phyloP scores from a whole-genome alignment of 805 yeast genomes.

The Ogataea parapolymorpha region DNA sequence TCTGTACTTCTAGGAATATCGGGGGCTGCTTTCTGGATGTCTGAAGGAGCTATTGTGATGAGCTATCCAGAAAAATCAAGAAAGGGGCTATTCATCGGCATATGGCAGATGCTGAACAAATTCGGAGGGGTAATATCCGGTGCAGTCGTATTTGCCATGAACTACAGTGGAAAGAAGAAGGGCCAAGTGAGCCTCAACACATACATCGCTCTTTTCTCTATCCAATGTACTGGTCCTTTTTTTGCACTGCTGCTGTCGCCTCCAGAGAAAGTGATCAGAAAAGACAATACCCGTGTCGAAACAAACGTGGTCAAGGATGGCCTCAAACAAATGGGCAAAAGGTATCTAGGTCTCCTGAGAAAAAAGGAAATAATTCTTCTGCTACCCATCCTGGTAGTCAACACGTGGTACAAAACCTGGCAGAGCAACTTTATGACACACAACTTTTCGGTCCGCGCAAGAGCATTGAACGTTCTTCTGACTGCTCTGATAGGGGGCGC shows the following conservation, averaged over 20 bases:
- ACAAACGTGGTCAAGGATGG: slow-evolving; percentile 12
- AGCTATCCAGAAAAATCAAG: slow-evolving; percentile 22
- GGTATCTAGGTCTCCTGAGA: slow-evolving; percentile 8
- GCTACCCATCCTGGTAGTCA: slow-evolving; percentile 21
- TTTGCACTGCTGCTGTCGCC: slow-evolving; percentile 21
- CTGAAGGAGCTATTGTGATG: slow-evolving; percentile 29
- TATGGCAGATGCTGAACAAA: slow-evolving; percentile 27
- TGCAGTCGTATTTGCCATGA: slow-evolving; percentile 20
- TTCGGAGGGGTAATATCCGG: slow-evolving; percentile 29
- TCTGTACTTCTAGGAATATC: slow-evolving; percentile 25
- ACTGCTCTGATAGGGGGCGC: slow-evolving; percentile 20
- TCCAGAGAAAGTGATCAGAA: slow-evolving; percentile 29
- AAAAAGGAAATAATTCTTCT: slow-evolving; percentile 21
- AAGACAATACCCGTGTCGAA: slow-evolving; percentile 24
- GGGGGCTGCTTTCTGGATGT: slow-evolving; percentile 28
- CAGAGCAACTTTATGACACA: slow-evolving; percentile 23
- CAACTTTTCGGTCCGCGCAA: slow-evolving; percentile 25
- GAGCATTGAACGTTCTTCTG: slow-evolving; percentile 26
- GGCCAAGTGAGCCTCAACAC: slow-evolving; percentile 27
- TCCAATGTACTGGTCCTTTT: slow-evolving; percentile 28
- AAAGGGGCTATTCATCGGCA: slow-evolving; percentile 29
- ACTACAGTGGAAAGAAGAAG: slow-evolving; percentile 9
- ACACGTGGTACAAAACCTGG: slow-evolving; percentile 26
- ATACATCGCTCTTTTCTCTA: slow-evolving; percentile 23
- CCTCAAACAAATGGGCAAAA: slow-evolving; percentile 3